phyloP scores from a whole-genome alignment of 306 rosid species.

The Trifolium repens region DNA sequence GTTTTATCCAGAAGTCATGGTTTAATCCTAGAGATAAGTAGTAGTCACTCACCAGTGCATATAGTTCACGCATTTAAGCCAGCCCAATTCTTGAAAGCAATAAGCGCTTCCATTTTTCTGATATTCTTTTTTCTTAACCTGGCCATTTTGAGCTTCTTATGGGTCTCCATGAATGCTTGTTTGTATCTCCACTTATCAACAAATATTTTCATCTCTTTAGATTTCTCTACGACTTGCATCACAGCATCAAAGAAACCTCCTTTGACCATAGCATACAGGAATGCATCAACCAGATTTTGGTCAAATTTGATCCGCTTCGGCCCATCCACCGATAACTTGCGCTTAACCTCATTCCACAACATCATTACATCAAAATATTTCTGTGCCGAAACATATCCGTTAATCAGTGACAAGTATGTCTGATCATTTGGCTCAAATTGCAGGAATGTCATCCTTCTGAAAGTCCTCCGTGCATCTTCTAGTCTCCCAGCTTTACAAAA shows the following conservation, averaged over 20 bases:
- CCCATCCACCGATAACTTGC: slow-evolving; percentile 64
- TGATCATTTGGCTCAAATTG: slow-evolving; percentile 87
- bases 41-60: slow-evolving; percentile 4
- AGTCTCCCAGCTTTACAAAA: slow-evolving; percentile 90
- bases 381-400: slow-evolving; percentile 78
- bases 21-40: slow-evolving; percentile 19
- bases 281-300: slow-evolving; percentile 80
- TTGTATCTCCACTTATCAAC: slow-evolving; percentile 98
- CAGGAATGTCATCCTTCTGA: slow-evolving; percentile 89
- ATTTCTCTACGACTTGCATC: slow-evolving; percentile 95
- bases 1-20: slow-evolving; percentile 32
- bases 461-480: slow-evolving; percentile 94
- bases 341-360: slow-evolving; percentile 90
- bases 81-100: slow-evolving; percentile 97
- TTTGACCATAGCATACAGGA: slow-evolving; percentile 87
- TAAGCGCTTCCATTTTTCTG: slow-evolving; percentile 81
- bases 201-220: slow-evolving; percentile 81
- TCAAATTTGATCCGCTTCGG: slow-evolving; percentile 73
- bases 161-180: slow-evolving; percentile 97
- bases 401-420: slow-evolving; percentile 81
- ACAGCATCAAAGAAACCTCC: slow-evolving; percentile 97
- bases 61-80: slow-evolving; percentile 72
- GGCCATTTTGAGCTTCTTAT: slow-evolving; percentile 82
- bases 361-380: slow-evolving; percentile 82
- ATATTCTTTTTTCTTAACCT: slow-evolving; percentile 74